phyloP scores from a whole-genome alignment of 495 filamentous ascomycete species.

The Penicillium coffeae region DNA sequence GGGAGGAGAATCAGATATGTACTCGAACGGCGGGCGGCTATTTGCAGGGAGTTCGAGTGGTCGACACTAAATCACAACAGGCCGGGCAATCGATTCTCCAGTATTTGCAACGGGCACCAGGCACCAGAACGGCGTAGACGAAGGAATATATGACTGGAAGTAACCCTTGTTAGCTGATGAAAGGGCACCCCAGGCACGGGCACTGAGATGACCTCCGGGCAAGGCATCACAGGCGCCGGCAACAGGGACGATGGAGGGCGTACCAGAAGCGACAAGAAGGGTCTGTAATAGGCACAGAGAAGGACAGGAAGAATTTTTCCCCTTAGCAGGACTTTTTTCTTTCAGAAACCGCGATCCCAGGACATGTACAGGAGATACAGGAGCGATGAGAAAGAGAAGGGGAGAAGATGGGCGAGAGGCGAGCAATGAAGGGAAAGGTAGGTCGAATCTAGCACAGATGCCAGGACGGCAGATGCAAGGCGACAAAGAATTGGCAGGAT shows the following conservation, averaged over 20 bases:
- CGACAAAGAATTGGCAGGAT: constrained; percentile 31
- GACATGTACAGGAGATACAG: constrained; percentile 38
- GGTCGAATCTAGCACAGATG: constrained; percentile 18
- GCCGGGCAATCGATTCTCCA: constrained; percentile 13
- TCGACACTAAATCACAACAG: constrained; percentile 19
- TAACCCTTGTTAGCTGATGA: constrained; percentile 15
- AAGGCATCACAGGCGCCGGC: too few species aligned
- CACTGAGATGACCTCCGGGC: background rate
- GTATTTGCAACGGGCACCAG: constrained; percentile 31
- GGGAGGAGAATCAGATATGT: constrained; percentile 23
- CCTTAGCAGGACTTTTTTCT: constrained; percentile 17
- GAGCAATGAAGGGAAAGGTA: background rate
- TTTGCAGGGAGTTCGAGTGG: constrained; percentile 15
- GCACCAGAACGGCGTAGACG: constrained; percentile 30
- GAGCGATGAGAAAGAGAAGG: constrained; percentile 19
- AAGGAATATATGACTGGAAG: constrained; percentile 26
- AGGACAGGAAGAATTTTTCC: constrained; percentile 8
- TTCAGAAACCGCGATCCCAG: constrained; percentile 21
- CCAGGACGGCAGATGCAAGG: constrained; percentile 36
- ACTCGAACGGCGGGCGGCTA: constrained; percentile 20
- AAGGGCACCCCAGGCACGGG: background rate
- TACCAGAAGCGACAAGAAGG: constrained; percentile 23
- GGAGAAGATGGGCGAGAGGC: background rate
- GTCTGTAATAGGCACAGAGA: constrained; percentile 3
- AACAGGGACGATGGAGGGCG: constrained; percentile 7